phyloP scores from a whole-genome alignment of 169 alveolate species.

The Eimeria praecox region DNA sequence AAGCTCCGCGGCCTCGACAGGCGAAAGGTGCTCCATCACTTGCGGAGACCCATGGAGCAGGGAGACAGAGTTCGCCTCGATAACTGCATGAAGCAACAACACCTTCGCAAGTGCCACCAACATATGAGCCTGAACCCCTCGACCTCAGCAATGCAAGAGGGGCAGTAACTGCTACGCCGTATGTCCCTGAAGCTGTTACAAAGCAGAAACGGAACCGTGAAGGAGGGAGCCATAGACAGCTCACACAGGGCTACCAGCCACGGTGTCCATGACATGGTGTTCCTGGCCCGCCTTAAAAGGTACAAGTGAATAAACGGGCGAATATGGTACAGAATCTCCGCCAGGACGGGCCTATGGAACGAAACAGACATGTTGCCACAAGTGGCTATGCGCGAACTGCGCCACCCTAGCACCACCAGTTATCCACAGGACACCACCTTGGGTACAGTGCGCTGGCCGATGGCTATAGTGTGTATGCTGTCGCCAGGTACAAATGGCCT shows the following conservation, averaged over 20 bases:
- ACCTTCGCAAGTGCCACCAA: background rate
- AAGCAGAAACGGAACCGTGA: background rate
- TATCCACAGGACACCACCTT: background rate
- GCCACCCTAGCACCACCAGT: background rate
- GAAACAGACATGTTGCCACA: background rate
- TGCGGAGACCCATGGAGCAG: conserved; percentile 62
- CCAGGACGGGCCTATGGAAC: conserved; percentile 38
- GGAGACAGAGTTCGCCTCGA: conserved; percentile 61
- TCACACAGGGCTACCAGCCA: conserved; percentile 62
- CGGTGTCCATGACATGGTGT: conserved; percentile 68
- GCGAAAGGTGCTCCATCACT: conserved; percentile 72
- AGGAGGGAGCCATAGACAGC: background rate
- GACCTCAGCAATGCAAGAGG: background rate
- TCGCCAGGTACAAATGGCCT: background rate
- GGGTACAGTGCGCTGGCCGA: background rate
- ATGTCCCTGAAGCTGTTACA: background rate
- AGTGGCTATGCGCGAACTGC: background rate
- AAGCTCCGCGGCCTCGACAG: conserved; percentile 74
- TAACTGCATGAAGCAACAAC: conserved; percentile 16
- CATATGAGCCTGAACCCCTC: background rate
- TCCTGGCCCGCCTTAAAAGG: conserved; percentile 60
- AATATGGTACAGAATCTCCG: conserved; percentile 58
- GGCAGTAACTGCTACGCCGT: background rate
- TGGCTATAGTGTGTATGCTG: background rate
- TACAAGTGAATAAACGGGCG: conserved; percentile 69